A percentile compares a stretch with the other conserved stretches of the same genome.
These are phyloP conservation scores for Porphyrellus cyaneotinctus DNA, from an alignment of 768 basidiomycete genomes.

Conservation along the genomic window DNA sequence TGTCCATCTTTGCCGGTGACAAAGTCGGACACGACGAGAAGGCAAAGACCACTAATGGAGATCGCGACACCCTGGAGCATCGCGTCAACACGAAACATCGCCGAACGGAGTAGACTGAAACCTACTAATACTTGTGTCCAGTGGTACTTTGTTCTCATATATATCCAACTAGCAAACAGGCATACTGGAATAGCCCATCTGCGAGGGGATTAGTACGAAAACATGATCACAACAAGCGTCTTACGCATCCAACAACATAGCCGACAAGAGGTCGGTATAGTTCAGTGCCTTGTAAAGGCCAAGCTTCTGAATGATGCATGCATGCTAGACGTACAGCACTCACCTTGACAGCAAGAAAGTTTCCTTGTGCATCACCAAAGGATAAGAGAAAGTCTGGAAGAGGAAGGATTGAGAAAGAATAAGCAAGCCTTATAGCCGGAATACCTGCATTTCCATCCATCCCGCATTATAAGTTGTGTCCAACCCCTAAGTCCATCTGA, in stretches of 20 bases:
- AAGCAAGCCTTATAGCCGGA: neutral
- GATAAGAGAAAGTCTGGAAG: constrained; percentile 71
- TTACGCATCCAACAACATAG: constrained; percentile 87
- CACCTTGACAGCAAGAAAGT: constrained; percentile 79
- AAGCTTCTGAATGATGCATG: neutral
- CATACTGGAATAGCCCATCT: constrained; percentile 90
- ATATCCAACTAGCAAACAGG: constrained; percentile 74
- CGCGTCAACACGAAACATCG: neutral
- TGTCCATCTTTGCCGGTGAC: constrained; percentile 70
- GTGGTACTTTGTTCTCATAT: constrained; percentile 72
- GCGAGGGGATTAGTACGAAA: neutral
- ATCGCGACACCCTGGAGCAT: constrained; percentile 58
- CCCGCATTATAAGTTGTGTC: constrained; percentile 63
- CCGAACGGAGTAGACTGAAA: neutral
- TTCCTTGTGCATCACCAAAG: constrained; percentile 78
- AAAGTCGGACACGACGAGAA: constrained; percentile 76
- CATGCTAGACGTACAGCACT: neutral
- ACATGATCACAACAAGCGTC: constrained; percentile 12
- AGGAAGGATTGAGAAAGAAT: neutral
- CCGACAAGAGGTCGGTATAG: constrained; percentile 83
- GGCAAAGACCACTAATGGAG: constrained; percentile 66
- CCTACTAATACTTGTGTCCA: constrained; percentile 77
- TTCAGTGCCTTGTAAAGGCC: constrained; percentile 54
- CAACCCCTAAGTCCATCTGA: constrained; percentile 79
- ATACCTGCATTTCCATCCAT: constrained; percentile 83